Conservation (phyloP, 805 yeast genomes). For the Suhomyces vadensis region DNA sequence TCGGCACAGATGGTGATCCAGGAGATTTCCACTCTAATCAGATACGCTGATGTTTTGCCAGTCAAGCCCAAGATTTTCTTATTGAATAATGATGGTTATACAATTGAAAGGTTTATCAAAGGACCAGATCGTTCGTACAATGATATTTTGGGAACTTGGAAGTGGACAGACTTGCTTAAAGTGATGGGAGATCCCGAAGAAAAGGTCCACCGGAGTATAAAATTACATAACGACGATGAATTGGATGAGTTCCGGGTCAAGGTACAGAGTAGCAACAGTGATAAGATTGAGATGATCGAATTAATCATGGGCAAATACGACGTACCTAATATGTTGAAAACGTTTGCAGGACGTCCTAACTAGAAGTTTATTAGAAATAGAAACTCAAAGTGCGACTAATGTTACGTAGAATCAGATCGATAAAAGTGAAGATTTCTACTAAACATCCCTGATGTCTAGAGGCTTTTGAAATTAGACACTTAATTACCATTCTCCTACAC, state of each 20-base stretch:
- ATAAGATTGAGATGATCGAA: constrained; percentile 28
- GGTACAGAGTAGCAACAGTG: constrained; percentile 8
- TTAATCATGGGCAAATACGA: constrained; percentile 29
- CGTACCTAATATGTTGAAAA: constrained; percentile 24
- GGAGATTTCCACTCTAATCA: constrained; percentile 68
- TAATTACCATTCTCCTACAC: too few relatives aligned
- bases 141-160: constrained; percentile 80
- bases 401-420: too few relatives aligned
- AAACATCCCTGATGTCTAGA: too few relatives aligned
- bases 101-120: constrained; percentile 82
- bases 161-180: constrained; percentile 69
- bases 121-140: constrained; percentile 79
- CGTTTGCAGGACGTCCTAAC: constrained; percentile 7
- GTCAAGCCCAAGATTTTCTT: constrained; percentile 70
- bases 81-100: constrained; percentile 84
- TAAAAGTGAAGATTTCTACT: too few relatives aligned
- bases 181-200: constrained; percentile 55
- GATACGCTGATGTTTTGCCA: constrained; percentile 34
- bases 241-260: constrained; percentile 20
- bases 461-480: too few relatives aligned
- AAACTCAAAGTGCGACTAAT: too few relatives aligned
- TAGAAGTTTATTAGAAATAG: too few relatives aligned
- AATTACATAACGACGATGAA: constrained; percentile 20
- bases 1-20: constrained; percentile 94
- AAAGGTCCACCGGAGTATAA: constrained; percentile 23